Evolutionary conservation across 768 basidiomycete species (phyloP), one percentile per base, ranked within the genome.

Genomic region (Pisolithus marmoratus): DNA sequence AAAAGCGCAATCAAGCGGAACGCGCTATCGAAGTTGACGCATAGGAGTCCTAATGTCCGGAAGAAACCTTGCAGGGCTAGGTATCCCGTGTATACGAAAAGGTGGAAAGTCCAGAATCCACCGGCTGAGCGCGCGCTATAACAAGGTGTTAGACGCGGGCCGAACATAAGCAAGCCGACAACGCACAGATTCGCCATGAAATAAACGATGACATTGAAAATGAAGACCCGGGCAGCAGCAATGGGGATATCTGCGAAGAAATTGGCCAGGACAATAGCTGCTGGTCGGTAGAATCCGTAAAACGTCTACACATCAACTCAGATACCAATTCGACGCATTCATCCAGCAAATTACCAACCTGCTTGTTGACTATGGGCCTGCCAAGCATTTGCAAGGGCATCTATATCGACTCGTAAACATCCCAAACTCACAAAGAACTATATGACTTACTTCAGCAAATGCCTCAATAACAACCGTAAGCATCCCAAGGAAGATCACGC

Each of bases 1-100:
- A 90, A 83, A 72, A 90, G 80, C 38, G 74, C 79, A 29, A 76
- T 79, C 26, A 81, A 72, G 52, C 73, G 75, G 66, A 77, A 80
- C 12, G 73, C 80, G 41, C 69, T 70, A 54, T 81, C 75, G 60
- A 81, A 83, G 68, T 74, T 78, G 56, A 68, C 63, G 60, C 75
- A 82, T 55, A 83, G 64, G 50, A 77, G 64, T 27, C 85, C 86
- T 52, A 87, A 78, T 0, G 82, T 82, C 38, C 90, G 73, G 81
- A 94, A 95, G 74, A 93, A 89, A 0, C 83, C 87, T 67, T 89
- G 86, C 82, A 93, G 85, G 22, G 81, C 66, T 48, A 91, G 71
- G 65, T 79, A 89, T 2, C 81, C 78, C 23, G 80, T 19, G 54
- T 85, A 86, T 46, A 76, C 75, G 67, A 87, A 76, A 20, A 93